Evolutionary conservation across 225 moss, liverwort and hornwort genomes (phyloP), one percentile per base, ranked within the genome.

Genomic region (Antitrichia curtipendula): DNA sequence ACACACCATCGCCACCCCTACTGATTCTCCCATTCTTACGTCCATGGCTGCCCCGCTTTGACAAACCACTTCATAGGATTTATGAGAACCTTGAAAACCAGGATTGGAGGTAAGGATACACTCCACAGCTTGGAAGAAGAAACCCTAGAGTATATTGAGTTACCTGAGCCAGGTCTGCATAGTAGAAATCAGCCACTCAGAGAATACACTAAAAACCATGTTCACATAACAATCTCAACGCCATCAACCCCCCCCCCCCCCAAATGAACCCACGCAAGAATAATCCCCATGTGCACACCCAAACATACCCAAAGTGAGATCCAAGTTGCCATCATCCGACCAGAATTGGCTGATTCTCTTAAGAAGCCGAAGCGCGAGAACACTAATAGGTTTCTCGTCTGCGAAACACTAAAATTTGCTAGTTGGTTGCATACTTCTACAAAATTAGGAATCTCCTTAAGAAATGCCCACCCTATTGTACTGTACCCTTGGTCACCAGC

Each of bases 381-480:
- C 82, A 75, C 65, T 63, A 90, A 88, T 87, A 53, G 63, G 75
- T 81, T 88, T 78, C 88, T 91, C 82, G 50, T 85, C 79, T 84
- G 73, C 34, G 82, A 88, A 87, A 84, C 62, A 73, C 82, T 87
- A 91, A 7, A 82, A 59, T 78, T 62, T 38, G 49, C 61, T 87
- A 70, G 32, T 32, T 73, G 87, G 77, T 72, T 86, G 87, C 86
- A 84, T 85, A 90, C 5, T 84, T 89, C 89, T 89, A 90, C 90
- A 93, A 91, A 93, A 91, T 58, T 90, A 87, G 85, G 92, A 59
- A 25, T 84, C 25, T 84, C 84, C 43, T 47, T 24, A 11, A 47
- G 84, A 34, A 90, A 87, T 84, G 88, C 86, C 84, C 88, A 43
- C 78, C 86, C 78, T 86, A 56, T 5, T 66, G 86, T 36, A 34